Evolutionary conservation across 2,329 filamentous ascomycete genomes (phyloP).

Genomic region (Immersiporthe knoxdaviesiana): DNA sequence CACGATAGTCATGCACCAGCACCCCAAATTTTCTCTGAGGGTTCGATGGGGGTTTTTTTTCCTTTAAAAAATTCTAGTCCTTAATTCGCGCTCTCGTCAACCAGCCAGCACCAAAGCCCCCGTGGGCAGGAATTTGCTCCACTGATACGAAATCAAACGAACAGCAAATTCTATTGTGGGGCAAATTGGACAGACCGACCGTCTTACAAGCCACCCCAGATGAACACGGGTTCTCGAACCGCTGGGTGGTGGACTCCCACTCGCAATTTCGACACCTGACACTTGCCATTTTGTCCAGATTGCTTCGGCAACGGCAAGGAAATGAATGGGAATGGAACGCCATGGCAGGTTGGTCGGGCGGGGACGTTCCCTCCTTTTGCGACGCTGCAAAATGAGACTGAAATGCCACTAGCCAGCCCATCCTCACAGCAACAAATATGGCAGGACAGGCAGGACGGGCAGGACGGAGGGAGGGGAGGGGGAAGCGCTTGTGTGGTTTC

Average conservation of each 20-base stretch:
- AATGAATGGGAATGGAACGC: conserved; percentile 18
- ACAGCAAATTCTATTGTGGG: conserved; percentile 7
- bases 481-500: background rate
- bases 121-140: background rate
- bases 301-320: conserved; percentile 25
- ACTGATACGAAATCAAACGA: conserved; percentile 10
- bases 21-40: background rate
- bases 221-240: conserved; percentile 2
- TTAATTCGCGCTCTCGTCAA: background rate
- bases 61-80: background rate
- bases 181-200: background rate
- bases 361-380: conserved; percentile 16
- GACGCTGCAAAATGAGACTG: background rate
- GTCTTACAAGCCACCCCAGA: background rate
- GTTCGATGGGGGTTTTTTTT: background rate
- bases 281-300: conserved; percentile 25
- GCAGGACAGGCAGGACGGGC: conserved; percentile 2
- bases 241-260: conserved; percentile 9
- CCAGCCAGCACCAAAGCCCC: background rate
- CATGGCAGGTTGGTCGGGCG: conserved; percentile 6
- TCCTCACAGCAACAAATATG: conserved; percentile 14
- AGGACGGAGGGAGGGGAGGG: too few relatives aligned
- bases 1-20: background rate
- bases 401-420: background rate
- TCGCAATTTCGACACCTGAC: conserved; percentile 26